Base-by-base conservation (phyloP, 441 rosid genomes). In the Syzygium malaccense region DNA sequence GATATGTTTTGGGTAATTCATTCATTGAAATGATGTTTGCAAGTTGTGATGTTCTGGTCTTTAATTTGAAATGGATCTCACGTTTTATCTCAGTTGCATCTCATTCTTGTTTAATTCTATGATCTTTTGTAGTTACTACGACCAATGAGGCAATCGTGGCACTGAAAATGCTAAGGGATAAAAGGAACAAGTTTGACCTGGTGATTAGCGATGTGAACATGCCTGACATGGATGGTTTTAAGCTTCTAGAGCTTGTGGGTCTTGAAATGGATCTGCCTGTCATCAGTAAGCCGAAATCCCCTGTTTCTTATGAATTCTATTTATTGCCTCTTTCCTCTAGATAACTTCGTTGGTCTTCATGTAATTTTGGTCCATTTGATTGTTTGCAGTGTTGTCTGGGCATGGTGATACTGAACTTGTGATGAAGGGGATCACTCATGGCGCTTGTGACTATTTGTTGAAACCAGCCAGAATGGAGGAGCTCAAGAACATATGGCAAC, bases 141-240 rank as follows among this genome's bases (percentile, higher is more conserved):
- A 95, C 98, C 60, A 96, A 93, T 93, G 98, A 96, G 89, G 95
- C 99, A 8, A 91, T 89, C 87, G 91, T 78, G 87, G 99, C 99
- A 33, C 91, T 98, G 87, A 93, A 93, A 55, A 88, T 97, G 96
- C 91, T 98, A 86, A 95, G 99, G 91, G 98, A 98, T 89, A 95
- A 95, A 90, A 94, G 92, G 80, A 92, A 92, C 89, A 94, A 91
- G 90, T 97, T 91, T 91, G 99, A 98, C 87, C 87, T 98, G 87
- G 98, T 98, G 89, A 98, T 98, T 85, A 98, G 99, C 87, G 99
- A 98, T 94, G 99, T 98, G 57, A 95, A 96, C 91, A 98, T 98
- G 99, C 99, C 99, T 8, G 99, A 97, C 90, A 95, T 96, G 88
- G 89, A 85, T 85, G 87, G 89, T 26, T 88, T 88, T 51, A 53